Evolutionary conservation across 768 basidiomycete genomes (phyloP), one percentile per base, ranked within the genome.

Genomic region (Pholiota microspora): DNA sequence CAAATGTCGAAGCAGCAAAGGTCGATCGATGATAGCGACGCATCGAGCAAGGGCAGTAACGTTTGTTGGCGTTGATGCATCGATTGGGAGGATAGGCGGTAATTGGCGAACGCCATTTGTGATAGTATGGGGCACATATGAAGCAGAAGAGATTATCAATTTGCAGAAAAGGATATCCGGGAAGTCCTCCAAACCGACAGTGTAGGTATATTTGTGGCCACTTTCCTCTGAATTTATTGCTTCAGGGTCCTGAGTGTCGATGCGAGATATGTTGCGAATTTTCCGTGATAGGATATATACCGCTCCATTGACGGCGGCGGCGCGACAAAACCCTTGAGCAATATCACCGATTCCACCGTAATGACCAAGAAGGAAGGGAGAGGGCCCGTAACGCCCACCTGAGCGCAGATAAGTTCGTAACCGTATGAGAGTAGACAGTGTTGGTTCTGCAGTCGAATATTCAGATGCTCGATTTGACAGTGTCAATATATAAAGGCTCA

Each of bases 291-390:
- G 77, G 55, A 92, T 84, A 64, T 92, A 92, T 9, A 85, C 83
- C 0, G 75, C 82, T 15, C 89, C 88, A 45, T 75, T 76, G 28
- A 98, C 95, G 2, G 96, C 96, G 12, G 92, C 78, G 18, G 89
- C 83, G 13, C 94, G 91, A 65, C 84, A 87, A 63, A 90, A 98
- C 2, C 94, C 95, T 69, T 98, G 96, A 0, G 89, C 81, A 9
- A 98, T 84, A 64, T 98, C 96, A 4, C 96, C 96, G 0, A 88
- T 77, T 16, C 94, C 92, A 15, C 96, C 96, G 66, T 97, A 98
- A 61, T 97, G 93, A 0, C 93, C 93, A n/a, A 98, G 77, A 13
- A 98, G 81, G 72, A 94, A 98, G 1, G 94, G 85, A 70, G 79
- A 68, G 2, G 78, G 64, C 2, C 95, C 95, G 64, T 97, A 98